A percentile compares a stretch with the other conserved stretches of the same genome.
phyloP scores from a whole-genome alignment of 257 asterid species.

The Solanum clarkiae region DNA sequence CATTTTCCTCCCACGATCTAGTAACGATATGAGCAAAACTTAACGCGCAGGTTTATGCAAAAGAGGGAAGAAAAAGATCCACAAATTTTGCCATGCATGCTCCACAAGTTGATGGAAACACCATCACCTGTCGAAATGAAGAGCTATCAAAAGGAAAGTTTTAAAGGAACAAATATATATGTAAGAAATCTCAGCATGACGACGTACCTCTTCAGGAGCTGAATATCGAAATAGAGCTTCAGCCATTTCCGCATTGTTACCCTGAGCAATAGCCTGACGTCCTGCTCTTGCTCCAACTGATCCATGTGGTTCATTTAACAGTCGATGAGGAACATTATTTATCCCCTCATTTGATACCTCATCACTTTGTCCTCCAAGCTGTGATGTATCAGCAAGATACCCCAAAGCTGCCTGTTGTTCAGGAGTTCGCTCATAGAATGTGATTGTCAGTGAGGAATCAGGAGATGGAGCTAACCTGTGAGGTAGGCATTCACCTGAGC shows the following conservation, averaged over 20 bases:
- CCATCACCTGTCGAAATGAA: slow-evolving; percentile 60
- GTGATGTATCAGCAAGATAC: slow-evolving; percentile 49
- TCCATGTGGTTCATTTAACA: slow-evolving; percentile 67
- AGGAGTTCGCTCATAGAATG: slow-evolving; percentile 74
- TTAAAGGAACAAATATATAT: neutral
- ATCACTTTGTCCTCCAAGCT: slow-evolving; percentile 21
- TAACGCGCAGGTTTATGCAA: neutral
- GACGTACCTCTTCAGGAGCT: slow-evolving; percentile 90
- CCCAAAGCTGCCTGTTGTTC: slow-evolving; percentile 79
- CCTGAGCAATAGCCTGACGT: slow-evolving; percentile 87
- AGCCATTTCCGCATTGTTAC: slow-evolving; percentile 62
- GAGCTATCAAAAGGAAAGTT: neutral
- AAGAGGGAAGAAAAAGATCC: neutral
- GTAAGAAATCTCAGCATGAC: neutral
- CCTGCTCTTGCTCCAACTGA: slow-evolving; percentile 84
- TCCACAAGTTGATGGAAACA: slow-evolving; percentile 87
- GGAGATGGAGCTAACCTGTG: slow-evolving; percentile 79
- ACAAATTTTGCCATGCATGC: slow-evolving; percentile 39
- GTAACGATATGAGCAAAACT: neutral
- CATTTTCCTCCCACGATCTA: slow-evolving; percentile 92
- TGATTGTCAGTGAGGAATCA: slow-evolving; percentile 67
- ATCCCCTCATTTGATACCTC: slow-evolving; percentile 18
- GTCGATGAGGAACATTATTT: slow-evolving; percentile 11
- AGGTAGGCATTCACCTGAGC: neutral
- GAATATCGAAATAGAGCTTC: slow-evolving; percentile 85